Evolutionary conservation across 352 stramenopile species (phyloP).

Genomic region (Phytophthora multivora): DNA sequence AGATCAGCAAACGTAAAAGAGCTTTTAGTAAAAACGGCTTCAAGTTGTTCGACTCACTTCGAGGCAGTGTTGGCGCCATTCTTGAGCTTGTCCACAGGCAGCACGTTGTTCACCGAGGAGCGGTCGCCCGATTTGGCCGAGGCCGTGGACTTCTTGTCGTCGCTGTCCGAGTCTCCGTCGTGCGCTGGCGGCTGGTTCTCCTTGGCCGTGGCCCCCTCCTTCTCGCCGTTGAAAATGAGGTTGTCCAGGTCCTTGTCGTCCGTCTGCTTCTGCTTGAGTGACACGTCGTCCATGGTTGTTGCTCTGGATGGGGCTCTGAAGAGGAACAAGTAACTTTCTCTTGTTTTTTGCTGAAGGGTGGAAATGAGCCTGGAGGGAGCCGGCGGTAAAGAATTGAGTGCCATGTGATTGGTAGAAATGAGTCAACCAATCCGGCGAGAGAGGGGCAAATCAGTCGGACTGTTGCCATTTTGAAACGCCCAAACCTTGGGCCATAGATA

Average conservation of each 20-base stretch:
- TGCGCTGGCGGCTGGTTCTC: constrained; percentile 40
- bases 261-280: constrained; percentile 60
- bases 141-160: constrained; percentile 41
- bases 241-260: constrained; percentile 83
- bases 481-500: too few relatives aligned
- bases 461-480: constrained; percentile 13
- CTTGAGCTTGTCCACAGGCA: constrained; percentile 90
- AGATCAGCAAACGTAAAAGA: not conserved
- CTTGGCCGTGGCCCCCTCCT: constrained; percentile 39
- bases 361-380: constrained; percentile 18
- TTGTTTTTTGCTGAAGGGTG: constrained; percentile 14
- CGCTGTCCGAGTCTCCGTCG: constrained; percentile 42
- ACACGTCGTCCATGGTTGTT: constrained; percentile 53
- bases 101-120: constrained; percentile 75
- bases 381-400: constrained; percentile 16
- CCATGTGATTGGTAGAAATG: constrained; percentile 30
- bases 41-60: constrained; percentile 49
- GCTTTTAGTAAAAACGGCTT: not conserved
- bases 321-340: constrained; percentile 1
- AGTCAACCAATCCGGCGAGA: constrained; percentile 9
- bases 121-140: constrained; percentile 58
- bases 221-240: constrained; percentile 84
- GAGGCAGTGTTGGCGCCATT: constrained; percentile 80
- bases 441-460: constrained; percentile 19
- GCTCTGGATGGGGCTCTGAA: not conserved